Conservation (phyloP, 768 basidiomycete species). For the Hygrocybe coccinea region DNA sequence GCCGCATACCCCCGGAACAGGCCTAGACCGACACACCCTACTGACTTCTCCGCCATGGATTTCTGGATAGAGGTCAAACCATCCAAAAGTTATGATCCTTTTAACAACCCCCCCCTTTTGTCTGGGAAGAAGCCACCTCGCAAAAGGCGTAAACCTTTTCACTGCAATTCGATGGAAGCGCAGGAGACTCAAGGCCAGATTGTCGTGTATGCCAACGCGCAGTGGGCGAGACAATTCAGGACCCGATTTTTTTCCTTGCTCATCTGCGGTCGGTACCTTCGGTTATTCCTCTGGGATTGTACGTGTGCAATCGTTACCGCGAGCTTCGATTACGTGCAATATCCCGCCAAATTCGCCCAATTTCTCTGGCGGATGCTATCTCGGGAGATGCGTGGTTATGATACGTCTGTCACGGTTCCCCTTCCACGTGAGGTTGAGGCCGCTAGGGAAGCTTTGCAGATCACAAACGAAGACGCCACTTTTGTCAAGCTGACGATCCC, state of each 20-base stretch:
- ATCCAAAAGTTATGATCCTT: conserved; percentile 9
- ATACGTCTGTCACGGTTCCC: conserved; percentile 21
- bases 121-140: conserved; percentile 4
- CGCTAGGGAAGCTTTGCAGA: conserved; percentile 8
- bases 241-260: conserved; percentile 24
- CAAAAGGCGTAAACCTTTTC: background rate
- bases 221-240: conserved; percentile 26
- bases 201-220: conserved; percentile 16
- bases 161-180: background rate
- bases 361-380: conserved; percentile 29
- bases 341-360: conserved; percentile 18
- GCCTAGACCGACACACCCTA: background rate
- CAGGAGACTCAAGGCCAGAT: conserved; percentile 22
- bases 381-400: conserved; percentile 20
- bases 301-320: conserved; percentile 28
- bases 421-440: conserved; percentile 5
- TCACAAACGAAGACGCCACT: conserved; percentile 1
- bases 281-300: conserved; percentile 32
- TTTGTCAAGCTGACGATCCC: conserved; percentile 13
- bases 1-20: background rate
- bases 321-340: conserved; percentile 21
- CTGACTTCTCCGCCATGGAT: background rate
- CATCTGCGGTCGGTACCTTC: conserved; percentile 20
- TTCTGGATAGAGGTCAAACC: conserved; percentile 16
- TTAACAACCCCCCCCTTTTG: background rate